These are phyloP conservation scores for Boletus sp. DNA, from an alignment of 1,284 basidiomycete species.

Conservation along the genomic window DNA sequence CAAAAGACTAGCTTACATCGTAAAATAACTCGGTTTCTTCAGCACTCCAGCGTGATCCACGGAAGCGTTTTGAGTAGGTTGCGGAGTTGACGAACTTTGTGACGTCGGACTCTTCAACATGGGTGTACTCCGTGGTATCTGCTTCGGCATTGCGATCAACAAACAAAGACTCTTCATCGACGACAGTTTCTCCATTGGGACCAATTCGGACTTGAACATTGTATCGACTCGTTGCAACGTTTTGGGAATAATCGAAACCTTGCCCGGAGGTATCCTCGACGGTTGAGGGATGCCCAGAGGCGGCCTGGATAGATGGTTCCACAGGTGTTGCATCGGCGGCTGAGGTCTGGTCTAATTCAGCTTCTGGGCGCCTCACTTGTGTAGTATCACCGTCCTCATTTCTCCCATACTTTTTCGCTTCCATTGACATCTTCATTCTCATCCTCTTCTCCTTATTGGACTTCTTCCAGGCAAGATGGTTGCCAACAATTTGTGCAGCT, in stretches of 20 bases:
- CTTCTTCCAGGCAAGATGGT: conserved; percentile 65
- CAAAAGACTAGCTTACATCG: conserved; percentile 48
- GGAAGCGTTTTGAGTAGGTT: conserved; percentile 72
- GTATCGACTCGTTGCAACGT: conserved; percentile 61
- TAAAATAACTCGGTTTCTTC: conserved; percentile 87
- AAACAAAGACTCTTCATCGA: conserved; percentile 76
- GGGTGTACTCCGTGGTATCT: conserved; percentile 67
- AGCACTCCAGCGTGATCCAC: conserved; percentile 77
- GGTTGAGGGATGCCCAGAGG: conserved; percentile 8
- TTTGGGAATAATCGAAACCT: conserved; percentile 66
- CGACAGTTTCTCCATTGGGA: conserved; percentile 74
- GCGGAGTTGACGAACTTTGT: conserved; percentile 84
- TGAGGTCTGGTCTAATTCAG: conserved; percentile 13
- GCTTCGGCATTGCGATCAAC: conserved; percentile 65
- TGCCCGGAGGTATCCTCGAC: conserved; percentile 42
- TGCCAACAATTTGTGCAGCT: conserved; percentile 61
- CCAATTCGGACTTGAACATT: conserved; percentile 80
- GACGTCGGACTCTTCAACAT: conserved; percentile 78
- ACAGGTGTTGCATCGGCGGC: conserved; percentile 3
- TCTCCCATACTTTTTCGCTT: conserved; percentile 68
- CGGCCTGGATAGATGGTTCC: conserved; percentile 7
- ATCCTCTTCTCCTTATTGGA: conserved; percentile 60
- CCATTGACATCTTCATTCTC: conserved; percentile 57
- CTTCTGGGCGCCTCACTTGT: conserved; percentile 19
- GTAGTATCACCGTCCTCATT: conserved; percentile 38